Evolutionary conservation across 2,329 filamentous ascomycete genomes (phyloP), one percentile per base, ranked within the genome.

Genomic region (Fusarium tupiense): DNA sequence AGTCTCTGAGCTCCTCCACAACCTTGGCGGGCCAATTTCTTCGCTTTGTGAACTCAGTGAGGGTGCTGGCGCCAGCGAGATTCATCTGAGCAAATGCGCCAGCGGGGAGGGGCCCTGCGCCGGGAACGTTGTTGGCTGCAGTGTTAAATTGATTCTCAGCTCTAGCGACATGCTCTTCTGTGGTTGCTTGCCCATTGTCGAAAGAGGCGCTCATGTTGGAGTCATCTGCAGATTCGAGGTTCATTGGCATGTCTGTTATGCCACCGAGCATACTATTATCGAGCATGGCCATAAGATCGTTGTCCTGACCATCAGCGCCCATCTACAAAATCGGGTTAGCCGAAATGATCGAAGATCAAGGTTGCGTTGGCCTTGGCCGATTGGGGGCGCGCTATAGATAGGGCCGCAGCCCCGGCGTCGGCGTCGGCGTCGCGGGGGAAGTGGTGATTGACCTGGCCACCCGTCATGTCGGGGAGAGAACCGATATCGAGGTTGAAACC

Each of bases 1-100:
- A 90, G 82, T 98, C 96, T 80, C 92, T 93, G 76, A 98, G 86
- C 85, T 98, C 95, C 82, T 97, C 94, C 31, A 98, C 90, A 19
- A 98, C 92, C 74, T 94, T 92, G 81, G 95, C 93, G 22, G 94
- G 93, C 96, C 96, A 98, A 80, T 96, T 90, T 68, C 88, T 85
- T 76, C 88, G 83, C 81, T 90, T 90, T 50, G 88, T 90, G 70
- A 90, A 90, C 79, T 90, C 88, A 69, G 88, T 89, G 72, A 90
- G 77, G 22, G 85, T 86, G 77, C 81, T 87, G 62, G 81, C 81
- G 69, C 80, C 80, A 31, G 81, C 78, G 31, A 81, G 67, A 70
- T 76, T 76, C 70, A 78, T 74, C 56, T 82, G 80, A 59, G 79
- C 76, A 66, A 84, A 83, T 60, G 81, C 80, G 38, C 82, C 80